Evolutionary conservation across 108 stramenopile species (phyloP), one percentile per base, ranked within the genome.

Genomic region (Cyclotella atomus): DNA sequence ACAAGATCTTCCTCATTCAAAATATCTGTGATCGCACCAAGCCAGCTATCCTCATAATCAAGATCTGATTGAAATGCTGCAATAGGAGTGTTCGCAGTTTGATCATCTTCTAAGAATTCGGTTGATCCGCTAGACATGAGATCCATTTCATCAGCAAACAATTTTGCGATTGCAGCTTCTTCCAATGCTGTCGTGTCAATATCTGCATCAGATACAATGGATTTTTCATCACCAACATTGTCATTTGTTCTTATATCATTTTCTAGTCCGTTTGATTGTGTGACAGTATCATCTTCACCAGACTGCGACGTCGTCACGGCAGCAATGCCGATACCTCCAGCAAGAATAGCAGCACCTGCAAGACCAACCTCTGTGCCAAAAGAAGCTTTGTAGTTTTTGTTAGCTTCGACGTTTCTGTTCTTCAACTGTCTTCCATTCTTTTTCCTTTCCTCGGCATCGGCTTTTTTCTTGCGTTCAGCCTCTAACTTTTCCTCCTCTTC

Each of bases 401-500:
- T 20, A 28, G 9, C 36, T 61, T 43, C 20, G 25, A 35, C 5
- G n/a, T 44, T 29, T 34, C 53, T 25, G 29, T 72, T 29, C 41
- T 50, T 53, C 46, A 63, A 17, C 43, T 20, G 32, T 10, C 36
- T 70, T 19, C 70, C 68, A 21, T 38, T 25, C 23, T 67, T 44
- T 47, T 63, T 43, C 46, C 47, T 29, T 66, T 61, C 20, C 20
- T 61, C 24, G 16, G 15, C 33, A 20, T 47, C 38, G 20, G 28
- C 59, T 10, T 69, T 50, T 36, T 76, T 66, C 43, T 62, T 55
- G 32, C 44, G 28, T 45, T 70, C 55, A 30, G 60, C 76, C 45
- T 79, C 71, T 19, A 36, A 3, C 45, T 19, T 57, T 19, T 33
- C 35, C 67, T 81, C 79, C 52, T 76, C 69, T 29, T 75, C 79